Evolutionary conservation across 352 stramenopile species (phyloP), one percentile per base, ranked within the genome.

Genomic region (Elongisporangium senticosum): DNA sequence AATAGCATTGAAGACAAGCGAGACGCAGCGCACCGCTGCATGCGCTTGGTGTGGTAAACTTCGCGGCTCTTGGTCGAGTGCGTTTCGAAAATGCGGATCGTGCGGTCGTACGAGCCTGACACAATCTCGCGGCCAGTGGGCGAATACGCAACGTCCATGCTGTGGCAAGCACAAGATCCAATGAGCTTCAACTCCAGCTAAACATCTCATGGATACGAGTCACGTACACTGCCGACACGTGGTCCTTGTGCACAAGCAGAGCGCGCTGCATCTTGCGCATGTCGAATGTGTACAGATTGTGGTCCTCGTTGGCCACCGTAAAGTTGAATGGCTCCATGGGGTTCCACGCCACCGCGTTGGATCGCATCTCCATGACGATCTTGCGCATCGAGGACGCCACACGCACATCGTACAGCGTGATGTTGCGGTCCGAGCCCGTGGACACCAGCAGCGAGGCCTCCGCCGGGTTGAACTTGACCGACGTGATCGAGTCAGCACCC

Each of bases 271-370:
- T 86, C 68, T 98, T 98, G 68, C 98, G 86, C 92, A 99, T 99
- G 80, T 99, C 98, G 73, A 99, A 99, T 26, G 95, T 98, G 80
- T 99, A 99, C 50, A 98, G 67, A 65, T 99, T 98, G 79, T 98
- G 93, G 79, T 99, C 97, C 82, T 99, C 98, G 77, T 99, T 99
- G 51, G 96, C 97, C 78, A 98, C 95, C 51, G 96, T 97, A 74
- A 99, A 99, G 70, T 99, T 98, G 78, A 99, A 98, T 5, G 98
- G 97, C 77, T 98, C 95, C 75, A 96, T 95, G 22, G 97, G 98
- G 83, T 99, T 99, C 98, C 98, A 99, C 61, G 98, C 96, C 17
- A 99, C 69, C 61, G 90, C 96, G 66, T 99, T 99, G 37, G 85
- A 97, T 59, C 90, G 92, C 96, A 99, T 99, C 56, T 83, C 77